Conservation (phyloP, 1,139 yeast species). For the Scheffersomyces segobiensis region DNA sequence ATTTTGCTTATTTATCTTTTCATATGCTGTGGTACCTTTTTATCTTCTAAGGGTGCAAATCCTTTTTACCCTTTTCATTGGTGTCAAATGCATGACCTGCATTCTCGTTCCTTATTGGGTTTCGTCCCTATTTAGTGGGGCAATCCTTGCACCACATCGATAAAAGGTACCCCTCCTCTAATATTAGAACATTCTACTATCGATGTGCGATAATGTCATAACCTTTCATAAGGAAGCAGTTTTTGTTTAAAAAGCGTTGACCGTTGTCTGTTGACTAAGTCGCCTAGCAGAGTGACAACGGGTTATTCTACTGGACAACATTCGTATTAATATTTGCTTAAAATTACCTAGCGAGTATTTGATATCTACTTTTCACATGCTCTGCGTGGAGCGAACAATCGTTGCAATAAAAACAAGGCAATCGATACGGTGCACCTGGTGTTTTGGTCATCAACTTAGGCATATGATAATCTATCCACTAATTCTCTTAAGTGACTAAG, state of each 20-base stretch:
- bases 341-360: no score
- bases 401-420: no score
- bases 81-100: no score
- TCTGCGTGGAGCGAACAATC: no score
- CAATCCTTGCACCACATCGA: not conserved
- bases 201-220: no score
- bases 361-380: not conserved
- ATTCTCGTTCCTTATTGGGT: not conserved
- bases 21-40: not conserved
- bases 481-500: conserved; percentile 6
- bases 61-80: no score
- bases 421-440: no score
- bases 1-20: not conserved
- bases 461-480: not conserved
- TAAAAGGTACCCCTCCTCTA: not conserved
- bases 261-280: no score
- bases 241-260: not conserved
- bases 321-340: no score
- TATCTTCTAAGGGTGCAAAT: no score
- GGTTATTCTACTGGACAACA: not conserved
- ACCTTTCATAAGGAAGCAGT: no score
- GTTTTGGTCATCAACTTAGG: not conserved
- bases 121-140: not conserved
- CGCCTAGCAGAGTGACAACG: not conserved
- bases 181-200: not conserved